Conservation (phyloP, 2,329 filamentous ascomycete species). For the Xylaria sp. region DNA sequence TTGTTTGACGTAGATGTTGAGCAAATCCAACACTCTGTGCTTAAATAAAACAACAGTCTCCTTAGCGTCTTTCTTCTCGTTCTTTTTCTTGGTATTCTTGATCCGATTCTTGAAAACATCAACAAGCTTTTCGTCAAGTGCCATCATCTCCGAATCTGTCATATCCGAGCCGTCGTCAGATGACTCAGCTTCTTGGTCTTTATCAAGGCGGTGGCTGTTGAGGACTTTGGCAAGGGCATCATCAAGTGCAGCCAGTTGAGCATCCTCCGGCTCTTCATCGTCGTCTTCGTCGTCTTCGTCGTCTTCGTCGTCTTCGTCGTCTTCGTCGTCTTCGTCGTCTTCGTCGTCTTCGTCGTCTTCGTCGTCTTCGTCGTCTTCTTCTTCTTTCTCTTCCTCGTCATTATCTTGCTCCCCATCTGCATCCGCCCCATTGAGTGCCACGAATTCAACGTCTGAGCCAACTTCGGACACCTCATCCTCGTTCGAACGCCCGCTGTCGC, state of each 20-base stretch:
- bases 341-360: constrained; percentile 52
- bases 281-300: constrained; percentile 47
- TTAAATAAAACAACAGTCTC: constrained; percentile 94
- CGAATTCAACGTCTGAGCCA: constrained; percentile 50
- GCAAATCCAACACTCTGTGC: constrained; percentile 85
- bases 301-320: constrained; percentile 52
- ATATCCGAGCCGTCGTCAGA: constrained; percentile 77
- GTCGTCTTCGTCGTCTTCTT: constrained; percentile 48
- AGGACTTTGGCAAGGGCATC: constrained; percentile 79
- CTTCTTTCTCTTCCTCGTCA: constrained; percentile 50
- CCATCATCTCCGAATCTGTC: constrained; percentile 95
- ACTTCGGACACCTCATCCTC: constrained; percentile 48
- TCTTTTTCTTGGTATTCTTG: constrained; percentile 73
- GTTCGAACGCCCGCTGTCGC: constrained; percentile 48
- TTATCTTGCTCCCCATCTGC: constrained; percentile 43
- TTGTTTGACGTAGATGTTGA: constrained; percentile 83
- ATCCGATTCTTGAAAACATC: constrained; percentile 83
- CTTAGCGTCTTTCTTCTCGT: constrained; percentile 85
- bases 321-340: constrained; percentile 48
- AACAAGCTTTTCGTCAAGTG: constrained; percentile 79
- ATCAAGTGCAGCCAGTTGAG: constrained; percentile 62
- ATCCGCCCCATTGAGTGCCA: constrained; percentile 47
- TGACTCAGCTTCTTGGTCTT: constrained; percentile 60
- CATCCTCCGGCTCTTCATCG: constrained; percentile 50
- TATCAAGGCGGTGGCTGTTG: constrained; percentile 69